A percentile compares a stretch with the other conserved stretches of the same genome.
Conservation (phyloP, 805 yeast genomes). For the Kazachstania viticola region DNA sequence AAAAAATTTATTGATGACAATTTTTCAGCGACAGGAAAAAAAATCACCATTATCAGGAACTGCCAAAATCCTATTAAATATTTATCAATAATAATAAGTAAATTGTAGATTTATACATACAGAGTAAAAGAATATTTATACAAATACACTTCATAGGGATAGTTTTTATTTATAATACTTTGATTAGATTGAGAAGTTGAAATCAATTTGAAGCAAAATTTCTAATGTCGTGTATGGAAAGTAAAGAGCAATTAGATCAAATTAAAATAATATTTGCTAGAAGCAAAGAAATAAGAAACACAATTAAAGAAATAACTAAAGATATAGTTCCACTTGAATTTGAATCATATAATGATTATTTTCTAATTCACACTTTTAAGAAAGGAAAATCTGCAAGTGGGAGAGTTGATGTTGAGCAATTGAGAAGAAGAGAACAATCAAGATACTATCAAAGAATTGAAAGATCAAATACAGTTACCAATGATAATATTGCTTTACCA, state of each 20-base stretch:
- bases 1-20: too few relatives aligned
- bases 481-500: neutral
- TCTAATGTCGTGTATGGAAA: too few relatives aligned
- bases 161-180: too few relatives aligned
- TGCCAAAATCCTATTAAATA: too few relatives aligned
- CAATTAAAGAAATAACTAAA: constrained; percentile 6
- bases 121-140: too few relatives aligned
- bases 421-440: constrained; percentile 19
- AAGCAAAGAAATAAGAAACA: constrained; percentile 6
- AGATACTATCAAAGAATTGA: constrained; percentile 18
- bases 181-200: too few relatives aligned
- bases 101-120: too few relatives aligned
- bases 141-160: too few relatives aligned
- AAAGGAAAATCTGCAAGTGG: constrained; percentile 26
- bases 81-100: too few relatives aligned
- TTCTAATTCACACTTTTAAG: constrained; percentile 17
- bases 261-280: constrained; percentile 4
- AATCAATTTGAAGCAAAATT: too few relatives aligned
- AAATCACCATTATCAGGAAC: too few relatives aligned
- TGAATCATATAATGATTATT: constrained; percentile 26
- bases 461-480: neutral
- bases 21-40: too few relatives aligned
- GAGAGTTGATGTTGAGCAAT: constrained; percentile 18
- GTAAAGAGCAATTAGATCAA: neutral
- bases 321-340: constrained; percentile 20